phyloP scores from a whole-genome alignment of 192 early-diverging fungal species.

The Coemansia sp. region DNA sequence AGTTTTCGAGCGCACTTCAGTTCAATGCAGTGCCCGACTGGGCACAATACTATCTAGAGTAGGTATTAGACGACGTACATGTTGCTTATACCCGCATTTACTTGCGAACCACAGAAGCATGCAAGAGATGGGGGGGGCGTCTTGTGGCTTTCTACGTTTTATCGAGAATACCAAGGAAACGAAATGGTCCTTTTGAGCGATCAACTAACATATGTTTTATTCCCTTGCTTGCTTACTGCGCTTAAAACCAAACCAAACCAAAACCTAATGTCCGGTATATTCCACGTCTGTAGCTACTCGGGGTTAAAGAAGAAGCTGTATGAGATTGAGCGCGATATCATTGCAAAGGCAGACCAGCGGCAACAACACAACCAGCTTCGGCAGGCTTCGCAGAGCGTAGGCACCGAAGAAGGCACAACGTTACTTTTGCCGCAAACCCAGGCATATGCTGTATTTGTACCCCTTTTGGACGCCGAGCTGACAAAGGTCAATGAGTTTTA shows the following conservation, averaged over 20 bases:
- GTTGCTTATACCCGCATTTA: background rate
- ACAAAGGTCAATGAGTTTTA: constrained; percentile 86
- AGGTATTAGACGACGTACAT: constrained; percentile 20
- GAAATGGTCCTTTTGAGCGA: background rate
- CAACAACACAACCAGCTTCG: constrained; percentile 1
- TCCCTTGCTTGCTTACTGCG: background rate
- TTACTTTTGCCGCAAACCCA: constrained; percentile 40
- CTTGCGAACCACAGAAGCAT: background rate
- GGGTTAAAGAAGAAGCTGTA: constrained; percentile 81
- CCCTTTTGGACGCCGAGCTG: constrained; percentile 82
- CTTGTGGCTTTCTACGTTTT: too few species aligned
- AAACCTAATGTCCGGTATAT: too few species aligned
- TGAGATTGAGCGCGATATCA: constrained; percentile 68
- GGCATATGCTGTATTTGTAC: constrained; percentile 61
- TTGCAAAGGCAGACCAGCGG: constrained; percentile 31
- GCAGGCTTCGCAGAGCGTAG: background rate
- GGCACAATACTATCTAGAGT: constrained; percentile 79
- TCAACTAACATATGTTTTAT: background rate
- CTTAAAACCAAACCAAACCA: too few species aligned
- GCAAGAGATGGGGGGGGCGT: background rate
- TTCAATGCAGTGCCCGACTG: constrained; percentile 90
- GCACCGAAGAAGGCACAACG: constrained; percentile 31
- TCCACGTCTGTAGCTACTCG: constrained; percentile 51
- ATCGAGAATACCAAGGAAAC: too few species aligned
- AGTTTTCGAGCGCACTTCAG: constrained; percentile 90